A percentile compares a stretch with the other conserved stretches of the same genome.
These are phyloP conservation scores for Colletotrichum sp. DNA, from an alignment of 2,329 filamentous ascomycete genomes.

Conservation along the genomic window DNA sequence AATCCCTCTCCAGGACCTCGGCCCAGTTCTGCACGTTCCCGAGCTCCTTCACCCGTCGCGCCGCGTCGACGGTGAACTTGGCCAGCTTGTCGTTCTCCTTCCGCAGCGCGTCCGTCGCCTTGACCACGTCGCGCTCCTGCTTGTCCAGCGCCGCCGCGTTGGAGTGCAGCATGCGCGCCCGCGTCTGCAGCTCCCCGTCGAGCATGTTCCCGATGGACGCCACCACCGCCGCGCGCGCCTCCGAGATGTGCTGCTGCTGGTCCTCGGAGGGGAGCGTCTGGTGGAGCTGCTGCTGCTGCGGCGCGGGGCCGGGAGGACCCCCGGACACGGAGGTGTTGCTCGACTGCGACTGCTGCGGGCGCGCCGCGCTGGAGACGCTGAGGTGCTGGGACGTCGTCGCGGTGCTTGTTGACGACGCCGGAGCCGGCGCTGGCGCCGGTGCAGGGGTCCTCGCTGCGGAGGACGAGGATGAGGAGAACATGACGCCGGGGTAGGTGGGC, in stretches of 20 bases:
- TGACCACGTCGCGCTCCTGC: slow-evolving; percentile 70
- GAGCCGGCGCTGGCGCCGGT: not conserved
- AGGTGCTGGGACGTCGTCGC: slow-evolving; percentile 4
- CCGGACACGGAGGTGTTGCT: slow-evolving; percentile 16
- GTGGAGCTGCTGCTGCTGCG: slow-evolving; percentile 25
- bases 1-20: slow-evolving; percentile 76
- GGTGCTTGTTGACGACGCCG: slow-evolving; percentile 2
- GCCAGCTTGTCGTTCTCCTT: slow-evolving; percentile 71
- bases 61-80: slow-evolving; percentile 66
- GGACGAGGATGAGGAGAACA: slow-evolving; percentile 19
- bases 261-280: slow-evolving; percentile 45
- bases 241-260: slow-evolving; percentile 53
- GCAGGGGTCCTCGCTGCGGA: not conserved
- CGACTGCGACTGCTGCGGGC: slow-evolving; percentile 7
- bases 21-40: slow-evolving; percentile 89
- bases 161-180: slow-evolving; percentile 71
- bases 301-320: not conserved
- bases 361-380: slow-evolving; percentile 18
- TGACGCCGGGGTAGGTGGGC: not conserved
- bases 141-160: slow-evolving; percentile 69
- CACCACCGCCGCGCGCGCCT: slow-evolving; percentile 64
- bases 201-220: slow-evolving; percentile 73
- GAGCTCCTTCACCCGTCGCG: slow-evolving; percentile 74
- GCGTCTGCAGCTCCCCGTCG: slow-evolving; percentile 70
- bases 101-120: slow-evolving; percentile 63